phyloP scores from a whole-genome alignment of 1,284 basidiomycete species.

The Puccinia polysora region DNA sequence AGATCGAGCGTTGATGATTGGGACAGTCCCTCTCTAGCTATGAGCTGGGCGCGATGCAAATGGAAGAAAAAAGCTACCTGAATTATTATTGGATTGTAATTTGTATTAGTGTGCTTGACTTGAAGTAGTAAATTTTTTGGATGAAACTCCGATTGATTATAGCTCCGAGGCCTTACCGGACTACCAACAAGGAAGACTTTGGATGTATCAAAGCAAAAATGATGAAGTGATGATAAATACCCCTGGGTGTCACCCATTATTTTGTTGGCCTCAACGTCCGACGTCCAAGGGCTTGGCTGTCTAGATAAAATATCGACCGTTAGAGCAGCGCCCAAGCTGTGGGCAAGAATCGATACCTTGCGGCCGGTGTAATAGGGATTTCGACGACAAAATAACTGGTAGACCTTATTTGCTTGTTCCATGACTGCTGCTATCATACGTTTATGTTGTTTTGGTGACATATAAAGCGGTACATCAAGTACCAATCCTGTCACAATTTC shows the following conservation, averaged over 20 bases:
- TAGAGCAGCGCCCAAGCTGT: constrained; percentile 49
- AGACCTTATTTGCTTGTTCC: constrained; percentile 52
- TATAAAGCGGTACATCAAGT: constrained; percentile 53
- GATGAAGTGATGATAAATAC: constrained; percentile 30
- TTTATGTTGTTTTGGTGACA: constrained; percentile 49
- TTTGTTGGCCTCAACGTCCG: constrained; percentile 27
- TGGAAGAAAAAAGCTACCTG: constrained; percentile 49
- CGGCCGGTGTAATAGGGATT: constrained; percentile 51
- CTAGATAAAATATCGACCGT: constrained; percentile 50
- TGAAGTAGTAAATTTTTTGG: neutral
- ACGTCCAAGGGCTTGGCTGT: constrained; percentile 48
- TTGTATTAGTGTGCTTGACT: constrained; percentile 1
- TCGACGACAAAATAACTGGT: constrained; percentile 50
- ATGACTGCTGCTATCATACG: constrained; percentile 51
- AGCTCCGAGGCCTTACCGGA: constrained; percentile 47
- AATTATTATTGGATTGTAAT: neutral
- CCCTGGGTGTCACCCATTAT: constrained; percentile 21
- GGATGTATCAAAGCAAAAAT: constrained; percentile 50
- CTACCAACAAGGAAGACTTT: constrained; percentile 52
- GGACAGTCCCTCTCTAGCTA: constrained; percentile 48
- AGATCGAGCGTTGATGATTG: neutral
- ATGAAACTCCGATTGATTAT: no score
- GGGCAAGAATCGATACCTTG: constrained; percentile 51
- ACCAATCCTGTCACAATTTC: constrained; percentile 51
- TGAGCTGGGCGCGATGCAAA: constrained; percentile 52